Conservation (phyloP, 805 yeast genomes). For the Cyberlindnera euphorbiiphila region DNA sequence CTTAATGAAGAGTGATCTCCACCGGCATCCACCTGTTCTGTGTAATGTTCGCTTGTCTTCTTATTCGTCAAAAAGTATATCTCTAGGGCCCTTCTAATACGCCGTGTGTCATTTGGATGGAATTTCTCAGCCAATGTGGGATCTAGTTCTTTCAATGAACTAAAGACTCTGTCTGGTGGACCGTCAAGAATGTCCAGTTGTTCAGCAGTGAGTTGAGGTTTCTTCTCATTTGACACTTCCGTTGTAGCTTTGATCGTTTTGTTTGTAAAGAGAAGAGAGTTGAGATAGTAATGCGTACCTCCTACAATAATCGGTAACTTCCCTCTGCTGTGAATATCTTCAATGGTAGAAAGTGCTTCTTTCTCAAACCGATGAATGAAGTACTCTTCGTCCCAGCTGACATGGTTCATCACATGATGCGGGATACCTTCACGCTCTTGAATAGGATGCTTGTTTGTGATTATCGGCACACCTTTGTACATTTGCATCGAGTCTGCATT, state of each 20-base stretch:
- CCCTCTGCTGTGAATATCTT: constrained; percentile 59
- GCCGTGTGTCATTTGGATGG: constrained; percentile 85
- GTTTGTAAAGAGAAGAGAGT: constrained; percentile 68
- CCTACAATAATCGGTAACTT: constrained; percentile 89
- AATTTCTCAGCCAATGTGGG: constrained; percentile 74
- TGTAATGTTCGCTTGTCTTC: constrained; percentile 68
- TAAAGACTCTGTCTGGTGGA: constrained; percentile 47
- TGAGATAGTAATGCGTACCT: constrained; percentile 93
- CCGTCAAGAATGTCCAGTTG: constrained; percentile 49
- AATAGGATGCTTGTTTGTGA: constrained; percentile 90
- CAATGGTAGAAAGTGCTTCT: constrained; percentile 63
- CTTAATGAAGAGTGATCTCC: constrained; percentile 45
- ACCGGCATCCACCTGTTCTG: constrained; percentile 47
- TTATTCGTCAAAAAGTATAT: constrained; percentile 65
- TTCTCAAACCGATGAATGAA: constrained; percentile 70
- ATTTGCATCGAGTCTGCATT: constrained; percentile 98
- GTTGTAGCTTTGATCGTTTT: constrained; percentile 46
- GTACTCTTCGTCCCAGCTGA: constrained; percentile 77
- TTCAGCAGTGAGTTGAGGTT: constrained; percentile 26
- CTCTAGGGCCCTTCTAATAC: constrained; percentile 78
- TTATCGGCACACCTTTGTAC: constrained; percentile 65
- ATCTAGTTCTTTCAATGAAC: constrained; percentile 50
- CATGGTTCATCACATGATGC: constrained; percentile 87
- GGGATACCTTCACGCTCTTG: constrained; percentile 68
- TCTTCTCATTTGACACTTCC: constrained; percentile 2